Percentiles rank a stretch among this genome's conserved stretches.
These are phyloP conservation scores for Phytophthora brassicae DNA, from an alignment of 352 stramenopile species.

Conservation along the genomic window DNA sequence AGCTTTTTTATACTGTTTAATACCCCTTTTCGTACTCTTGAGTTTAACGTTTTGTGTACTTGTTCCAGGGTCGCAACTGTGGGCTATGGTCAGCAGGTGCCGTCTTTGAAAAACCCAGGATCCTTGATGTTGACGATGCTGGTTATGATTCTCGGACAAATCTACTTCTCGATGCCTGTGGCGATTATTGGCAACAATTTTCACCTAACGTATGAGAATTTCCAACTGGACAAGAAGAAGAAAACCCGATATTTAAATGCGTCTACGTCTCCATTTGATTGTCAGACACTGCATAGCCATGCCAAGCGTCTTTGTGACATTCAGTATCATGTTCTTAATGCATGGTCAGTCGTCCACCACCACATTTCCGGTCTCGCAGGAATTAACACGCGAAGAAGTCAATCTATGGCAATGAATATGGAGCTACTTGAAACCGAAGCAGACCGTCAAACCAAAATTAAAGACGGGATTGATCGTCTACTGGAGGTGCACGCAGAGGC, in stretches of 20 bases:
- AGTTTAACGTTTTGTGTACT: neutral
- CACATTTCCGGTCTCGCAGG: conserved; percentile 42
- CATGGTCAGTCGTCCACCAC: conserved; percentile 49
- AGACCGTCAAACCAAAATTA: conserved; percentile 45
- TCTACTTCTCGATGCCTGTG: conserved; percentile 82
- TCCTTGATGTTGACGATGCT: conserved; percentile 53
- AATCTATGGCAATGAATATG: conserved; percentile 24
- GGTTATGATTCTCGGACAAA: conserved; percentile 74
- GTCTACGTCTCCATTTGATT: conserved; percentile 60
- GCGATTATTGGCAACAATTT: conserved; percentile 83
- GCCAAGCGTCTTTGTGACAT: conserved; percentile 61
- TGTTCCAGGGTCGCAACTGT: conserved; percentile 68
- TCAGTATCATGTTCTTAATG: conserved; percentile 55
- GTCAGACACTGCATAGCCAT: conserved; percentile 41
- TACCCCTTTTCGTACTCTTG: neutral
- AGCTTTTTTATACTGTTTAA: neutral
- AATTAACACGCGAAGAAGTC: conserved; percentile 16
- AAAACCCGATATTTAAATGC: conserved; percentile 51
- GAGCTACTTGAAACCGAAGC: conserved; percentile 36
- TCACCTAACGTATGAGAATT: conserved; percentile 59
- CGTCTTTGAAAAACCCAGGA: conserved; percentile 53
- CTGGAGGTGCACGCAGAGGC: conserved; percentile 46
- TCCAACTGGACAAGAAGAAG: conserved; percentile 55
- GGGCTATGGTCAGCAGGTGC: conserved; percentile 71
- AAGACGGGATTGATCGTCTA: conserved; percentile 42